Conservation (phyloP, 495 filamentous ascomycete genomes). For the Xylaria acuta region DNA sequence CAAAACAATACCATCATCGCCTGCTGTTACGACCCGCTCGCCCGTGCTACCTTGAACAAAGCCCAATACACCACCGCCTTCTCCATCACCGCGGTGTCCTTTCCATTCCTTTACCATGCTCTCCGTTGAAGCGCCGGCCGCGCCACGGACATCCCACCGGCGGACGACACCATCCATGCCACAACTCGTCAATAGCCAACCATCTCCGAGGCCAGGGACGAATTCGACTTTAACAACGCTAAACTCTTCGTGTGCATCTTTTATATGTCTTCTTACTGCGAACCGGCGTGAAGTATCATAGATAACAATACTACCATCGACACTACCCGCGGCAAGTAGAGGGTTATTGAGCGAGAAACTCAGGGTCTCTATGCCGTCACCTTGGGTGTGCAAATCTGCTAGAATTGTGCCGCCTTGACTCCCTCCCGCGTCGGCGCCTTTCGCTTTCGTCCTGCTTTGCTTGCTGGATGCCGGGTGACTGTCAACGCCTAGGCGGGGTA, state of each 20-base stretch:
- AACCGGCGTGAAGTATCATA: slow-evolving; percentile 86
- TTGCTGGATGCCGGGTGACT: slow-evolving; percentile 35
- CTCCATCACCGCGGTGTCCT: slow-evolving; percentile 74
- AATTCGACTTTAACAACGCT: slow-evolving; percentile 94
- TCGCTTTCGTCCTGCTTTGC: slow-evolving; percentile 51
- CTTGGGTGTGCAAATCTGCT: slow-evolving; percentile 61
- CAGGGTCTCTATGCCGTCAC: slow-evolving; percentile 83
- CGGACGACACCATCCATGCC: slow-evolving; percentile 88
- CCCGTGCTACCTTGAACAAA: slow-evolving; percentile 78
- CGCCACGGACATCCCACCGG: slow-evolving; percentile 85
- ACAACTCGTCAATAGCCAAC: slow-evolving; percentile 78
- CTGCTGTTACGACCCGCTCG: slow-evolving; percentile 81
- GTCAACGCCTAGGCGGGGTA: slow-evolving; percentile 70
- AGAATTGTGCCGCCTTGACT: slow-evolving; percentile 72
- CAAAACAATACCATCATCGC: slow-evolving; percentile 79
- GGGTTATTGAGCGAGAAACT: slow-evolving; percentile 78
- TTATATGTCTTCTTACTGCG: slow-evolving; percentile 78
- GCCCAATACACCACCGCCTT: slow-evolving; percentile 86
- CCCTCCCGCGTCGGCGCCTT: slow-evolving; percentile 48
- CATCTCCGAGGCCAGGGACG: slow-evolving; percentile 51
- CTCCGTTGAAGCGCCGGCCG: slow-evolving; percentile 64
- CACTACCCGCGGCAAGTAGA: slow-evolving; percentile 84
- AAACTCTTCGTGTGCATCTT: slow-evolving; percentile 79
- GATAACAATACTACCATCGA: slow-evolving; percentile 88
- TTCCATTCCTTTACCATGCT: slow-evolving; percentile 80